phyloP scores from a whole-genome alignment of 2,329 filamentous ascomycete genomes.

The Rutstroemia sp. region DNA sequence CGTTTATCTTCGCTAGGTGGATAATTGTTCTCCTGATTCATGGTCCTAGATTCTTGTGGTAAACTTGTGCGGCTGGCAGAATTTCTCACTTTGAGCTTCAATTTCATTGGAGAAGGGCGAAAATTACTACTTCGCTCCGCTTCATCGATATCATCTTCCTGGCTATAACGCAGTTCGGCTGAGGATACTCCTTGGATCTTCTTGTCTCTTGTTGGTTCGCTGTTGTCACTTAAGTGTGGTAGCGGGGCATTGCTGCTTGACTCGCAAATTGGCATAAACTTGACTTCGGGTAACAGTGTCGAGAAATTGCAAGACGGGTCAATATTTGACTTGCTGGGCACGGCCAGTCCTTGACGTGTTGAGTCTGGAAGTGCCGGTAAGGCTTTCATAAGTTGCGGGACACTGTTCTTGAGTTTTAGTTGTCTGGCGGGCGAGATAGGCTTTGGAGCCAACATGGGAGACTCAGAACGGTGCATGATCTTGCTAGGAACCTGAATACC shows the following conservation, averaged over 20 bases:
- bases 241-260: neutral
- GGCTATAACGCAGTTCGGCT: neutral
- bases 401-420: conserved; percentile 29
- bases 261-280: neutral
- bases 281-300: neutral
- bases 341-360: conserved; percentile 3
- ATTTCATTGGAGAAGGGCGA: conserved; percentile 13
- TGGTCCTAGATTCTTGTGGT: conserved; percentile 14
- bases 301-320: conserved; percentile 13
- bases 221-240: neutral
- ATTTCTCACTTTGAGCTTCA: conserved; percentile 16
- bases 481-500: conserved; percentile 18
- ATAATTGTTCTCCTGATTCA: conserved; percentile 21
- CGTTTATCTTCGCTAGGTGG: neutral
- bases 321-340: conserved; percentile 1
- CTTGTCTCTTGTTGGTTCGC: neutral
- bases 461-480: conserved; percentile 19
- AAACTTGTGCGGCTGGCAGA: conserved; percentile 13
- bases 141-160: neutral
- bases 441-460: conserved; percentile 29
- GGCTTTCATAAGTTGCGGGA: conserved; percentile 30
- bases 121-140: neutral
- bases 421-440: conserved; percentile 30
- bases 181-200: neutral
- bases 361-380: conserved; percentile 25